Evolutionary conservation across 768 basidiomycete genomes (phyloP).

Genomic region (Tulasnella sp.): DNA sequence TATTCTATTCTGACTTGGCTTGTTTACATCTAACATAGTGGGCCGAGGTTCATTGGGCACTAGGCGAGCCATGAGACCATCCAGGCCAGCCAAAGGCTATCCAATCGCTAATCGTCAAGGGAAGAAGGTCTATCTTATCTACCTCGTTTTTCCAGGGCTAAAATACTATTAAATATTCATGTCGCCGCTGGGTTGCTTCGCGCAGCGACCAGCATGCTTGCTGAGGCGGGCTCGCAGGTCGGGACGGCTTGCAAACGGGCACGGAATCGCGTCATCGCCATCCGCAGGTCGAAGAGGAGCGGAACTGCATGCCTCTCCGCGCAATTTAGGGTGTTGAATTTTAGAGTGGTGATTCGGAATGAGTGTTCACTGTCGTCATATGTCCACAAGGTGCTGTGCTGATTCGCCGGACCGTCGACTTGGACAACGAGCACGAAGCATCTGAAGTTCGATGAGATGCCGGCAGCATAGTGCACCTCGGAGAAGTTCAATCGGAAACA

Average conservation of each 20-base stretch:
- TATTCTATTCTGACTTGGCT: neutral
- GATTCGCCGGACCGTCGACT: neutral
- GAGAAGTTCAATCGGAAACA: neutral
- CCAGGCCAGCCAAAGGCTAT: neutral
- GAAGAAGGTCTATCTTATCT: neutral
- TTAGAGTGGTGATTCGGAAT: neutral
- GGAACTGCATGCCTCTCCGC: neutral
- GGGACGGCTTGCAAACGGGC: neutral
- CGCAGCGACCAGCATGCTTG: neutral
- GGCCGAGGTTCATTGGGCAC: neutral
- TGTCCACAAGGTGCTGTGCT: neutral
- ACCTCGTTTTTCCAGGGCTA: neutral
- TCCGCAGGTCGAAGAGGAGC: neutral
- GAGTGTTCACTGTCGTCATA: neutral
- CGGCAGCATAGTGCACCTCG: neutral
- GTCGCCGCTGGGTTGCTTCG: neutral
- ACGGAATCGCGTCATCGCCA: neutral
- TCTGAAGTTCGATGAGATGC: neutral
- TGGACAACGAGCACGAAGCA: neutral
- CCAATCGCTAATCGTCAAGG: neutral
- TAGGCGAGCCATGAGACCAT: neutral
- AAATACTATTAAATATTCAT: neutral
- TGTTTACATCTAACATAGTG: neutral
- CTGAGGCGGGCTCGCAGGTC: neutral
- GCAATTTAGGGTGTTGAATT: neutral